These are phyloP conservation scores for Fusarium mangiferae DNA, from an alignment of 2,329 filamentous ascomycete species.

Conservation along the genomic window DNA sequence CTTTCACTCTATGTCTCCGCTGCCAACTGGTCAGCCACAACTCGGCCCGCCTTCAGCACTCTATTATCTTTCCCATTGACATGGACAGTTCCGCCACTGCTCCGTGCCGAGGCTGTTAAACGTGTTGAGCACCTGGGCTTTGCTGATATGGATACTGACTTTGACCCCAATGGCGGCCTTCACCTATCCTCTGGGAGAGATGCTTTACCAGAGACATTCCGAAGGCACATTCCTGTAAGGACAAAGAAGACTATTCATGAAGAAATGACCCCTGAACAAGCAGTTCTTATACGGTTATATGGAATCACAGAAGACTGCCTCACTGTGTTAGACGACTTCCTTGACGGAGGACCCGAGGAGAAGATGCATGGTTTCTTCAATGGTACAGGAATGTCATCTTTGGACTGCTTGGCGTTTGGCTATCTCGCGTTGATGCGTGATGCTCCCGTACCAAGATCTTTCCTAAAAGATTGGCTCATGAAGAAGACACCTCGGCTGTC, in stretches of 20 bases:
- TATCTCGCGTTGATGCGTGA: constrained; percentile 80
- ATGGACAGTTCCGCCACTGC: constrained; percentile 82
- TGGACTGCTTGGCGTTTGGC: constrained; percentile 84
- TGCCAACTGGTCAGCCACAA: constrained; percentile 82
- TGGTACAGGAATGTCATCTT: constrained; percentile 39
- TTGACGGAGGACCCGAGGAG: constrained; percentile 40
- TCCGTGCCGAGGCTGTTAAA: constrained; percentile 75
- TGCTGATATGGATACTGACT: constrained; percentile 73
- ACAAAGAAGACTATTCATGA: constrained; percentile 68
- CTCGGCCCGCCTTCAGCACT: constrained; percentile 81
- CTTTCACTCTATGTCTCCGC: constrained; percentile 91
- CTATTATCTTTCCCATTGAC: constrained; percentile 88
- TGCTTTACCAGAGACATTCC: constrained; percentile 53
- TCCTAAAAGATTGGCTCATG: constrained; percentile 55
- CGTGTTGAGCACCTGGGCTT: constrained; percentile 78
- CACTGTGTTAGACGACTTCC: constrained; percentile 72
- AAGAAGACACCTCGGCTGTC: constrained; percentile 46
- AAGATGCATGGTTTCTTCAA: constrained; percentile 48
- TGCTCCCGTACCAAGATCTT: constrained; percentile 55
- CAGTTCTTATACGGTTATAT: constrained; percentile 79
- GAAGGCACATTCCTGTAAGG: constrained; percentile 50
- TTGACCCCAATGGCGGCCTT: constrained; percentile 51
- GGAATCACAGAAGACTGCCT: constrained; percentile 77
- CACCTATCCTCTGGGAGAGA: constrained; percentile 52
- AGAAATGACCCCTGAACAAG: constrained; percentile 75